Conservation (phyloP, 352 stramenopile species). For the Pythium utonaiense region DNA sequence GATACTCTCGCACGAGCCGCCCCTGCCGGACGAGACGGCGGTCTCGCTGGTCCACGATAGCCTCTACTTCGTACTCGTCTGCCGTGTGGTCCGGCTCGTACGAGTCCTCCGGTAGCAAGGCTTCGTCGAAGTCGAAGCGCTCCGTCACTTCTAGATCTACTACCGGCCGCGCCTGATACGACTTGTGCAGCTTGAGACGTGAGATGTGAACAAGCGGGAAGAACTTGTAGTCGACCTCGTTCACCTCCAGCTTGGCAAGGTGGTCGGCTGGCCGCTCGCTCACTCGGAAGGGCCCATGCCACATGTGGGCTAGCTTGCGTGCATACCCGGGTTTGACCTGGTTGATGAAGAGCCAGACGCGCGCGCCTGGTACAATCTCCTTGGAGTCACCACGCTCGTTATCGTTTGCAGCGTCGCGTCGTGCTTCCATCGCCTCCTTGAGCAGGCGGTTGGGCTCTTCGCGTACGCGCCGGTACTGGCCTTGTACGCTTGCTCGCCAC, state of each 20-base stretch:
- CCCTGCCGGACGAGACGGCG: neutral
- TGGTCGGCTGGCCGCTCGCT: conserved; percentile 7
- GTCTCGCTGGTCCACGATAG: conserved; percentile 1
- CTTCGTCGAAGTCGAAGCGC: conserved; percentile 26
- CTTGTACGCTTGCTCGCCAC: conserved; percentile 1
- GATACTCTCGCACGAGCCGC: conserved; percentile 9
- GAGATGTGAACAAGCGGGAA: conserved; percentile 15
- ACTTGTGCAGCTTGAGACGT: conserved; percentile 8
- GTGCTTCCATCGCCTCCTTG: neutral
- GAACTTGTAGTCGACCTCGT: conserved; percentile 2
- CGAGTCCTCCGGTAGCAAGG: conserved; percentile 20
- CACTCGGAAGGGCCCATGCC: conserved; percentile 25
- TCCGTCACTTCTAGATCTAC: conserved; percentile 6
- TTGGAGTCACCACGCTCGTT: neutral
- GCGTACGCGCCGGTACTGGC: conserved; percentile 6
- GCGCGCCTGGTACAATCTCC: conserved; percentile 3
- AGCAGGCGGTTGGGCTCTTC: neutral
- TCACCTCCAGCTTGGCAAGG: conserved; percentile 8
- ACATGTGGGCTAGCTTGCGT: conserved; percentile 22
- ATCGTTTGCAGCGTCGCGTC: neutral
- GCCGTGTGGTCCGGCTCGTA: conserved; percentile 12
- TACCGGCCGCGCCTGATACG: neutral
- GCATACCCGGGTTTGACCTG: conserved; percentile 14
- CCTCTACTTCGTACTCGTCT: conserved; percentile 18
- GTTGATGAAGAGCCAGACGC: conserved; percentile 27